Base-by-base conservation (phyloP, 768 basidiomycete species). In the Agaricus subrufescens region DNA sequence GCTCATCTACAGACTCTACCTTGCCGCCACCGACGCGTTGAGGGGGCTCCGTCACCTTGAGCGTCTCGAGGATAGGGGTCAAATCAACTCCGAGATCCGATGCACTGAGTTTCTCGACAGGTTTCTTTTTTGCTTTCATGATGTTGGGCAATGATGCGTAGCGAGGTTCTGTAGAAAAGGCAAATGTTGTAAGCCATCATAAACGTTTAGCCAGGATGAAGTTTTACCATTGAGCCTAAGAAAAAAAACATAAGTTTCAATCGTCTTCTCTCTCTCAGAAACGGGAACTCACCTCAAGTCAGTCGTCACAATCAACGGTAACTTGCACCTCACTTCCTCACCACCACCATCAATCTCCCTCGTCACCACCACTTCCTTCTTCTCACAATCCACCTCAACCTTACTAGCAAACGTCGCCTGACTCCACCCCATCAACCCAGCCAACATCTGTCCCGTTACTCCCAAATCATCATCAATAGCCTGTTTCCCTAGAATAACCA, bases 61-160 rank as follows among this genome's bases (percentile, higher is more conserved):
- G 64, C 0, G 86, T 92, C 75, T 97, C 91, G 27, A 98, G 73
- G 31, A 82, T 78, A 14, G 94, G 93, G 0, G 84, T 80, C 52
- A 92, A 80, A 73, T 98, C 93, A 25, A 98, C 75, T 6, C 85
- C 85, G 25, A 98, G 84, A 62, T 94, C 93, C 25, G 77, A 75
- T 1, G 93, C 78, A 14, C 82, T 82, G 50, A 97, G 64, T 66
- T 91, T 94, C 72, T 95, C 87, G 43, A 98, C 72, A 12, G 89
- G 87, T 75, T 99, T 99, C 81, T 98, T 99, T 81, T 98, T 98
- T n/a, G 97, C 97, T 72, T 96, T 95, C 92, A 96, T 96, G 71
- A 96, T 96, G 63, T 93, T 94, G 3, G 94, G 93, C 58, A 99
- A 70, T n/a, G 95, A 94, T 0, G 97, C 97, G 66, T 97, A 99